Percentiles rank a stretch among this genome's conserved stretches.
Evolutionary conservation across 2,329 filamentous ascomycete genomes (phyloP).

Genomic region (Dactylellina haptotyla): DNA sequence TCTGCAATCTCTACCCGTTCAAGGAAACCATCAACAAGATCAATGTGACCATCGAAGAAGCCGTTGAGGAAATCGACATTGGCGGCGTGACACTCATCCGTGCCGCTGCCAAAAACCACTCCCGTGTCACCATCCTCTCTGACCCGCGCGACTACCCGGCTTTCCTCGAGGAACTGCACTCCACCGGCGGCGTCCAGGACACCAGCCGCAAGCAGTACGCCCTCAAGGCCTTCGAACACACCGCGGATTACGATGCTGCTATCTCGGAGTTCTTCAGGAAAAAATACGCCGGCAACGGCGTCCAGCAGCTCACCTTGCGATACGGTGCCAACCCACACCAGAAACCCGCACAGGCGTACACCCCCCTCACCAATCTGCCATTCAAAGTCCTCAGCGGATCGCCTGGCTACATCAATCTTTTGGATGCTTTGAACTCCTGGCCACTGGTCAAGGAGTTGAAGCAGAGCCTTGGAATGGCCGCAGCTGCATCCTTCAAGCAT

Average conservation of each 20-base stretch:
- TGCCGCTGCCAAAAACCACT: conserved; percentile 97
- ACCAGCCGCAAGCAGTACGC: conserved; percentile 87
- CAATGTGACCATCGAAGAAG: conserved; percentile 95
- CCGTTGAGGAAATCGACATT: conserved; percentile 98
- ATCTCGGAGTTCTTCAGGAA: conserved; percentile 98
- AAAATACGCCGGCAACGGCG: conserved; percentile 87
- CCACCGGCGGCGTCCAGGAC: conserved; percentile 81
- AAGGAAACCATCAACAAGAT: conserved; percentile 97
- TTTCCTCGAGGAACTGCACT: conserved; percentile 83
- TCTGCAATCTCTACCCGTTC: conserved; percentile 99
- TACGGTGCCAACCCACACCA: conserved; percentile 99
- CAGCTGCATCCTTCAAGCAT: conserved; percentile 98
- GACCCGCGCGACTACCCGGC: conserved; percentile 93
- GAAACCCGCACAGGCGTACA: conserved; percentile 90
- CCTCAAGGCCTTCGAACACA: conserved; percentile 98
- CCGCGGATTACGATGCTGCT: conserved; percentile 92
- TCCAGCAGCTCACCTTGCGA: conserved; percentile 84
- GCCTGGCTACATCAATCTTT: conserved; percentile 95
- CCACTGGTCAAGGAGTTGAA: conserved; percentile 95
- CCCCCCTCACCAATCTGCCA: conserved; percentile 77
- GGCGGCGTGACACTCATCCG: conserved; percentile 95
- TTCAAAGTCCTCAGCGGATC: conserved; percentile 92
- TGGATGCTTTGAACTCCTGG: conserved; percentile 97
- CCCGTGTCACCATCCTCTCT: conserved; percentile 92
- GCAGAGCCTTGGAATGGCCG: conserved; percentile 83